These are phyloP conservation scores for Alternaria infectoria DNA, from an alignment of 2,329 filamentous ascomycete genomes.

Conservation along the genomic window DNA sequence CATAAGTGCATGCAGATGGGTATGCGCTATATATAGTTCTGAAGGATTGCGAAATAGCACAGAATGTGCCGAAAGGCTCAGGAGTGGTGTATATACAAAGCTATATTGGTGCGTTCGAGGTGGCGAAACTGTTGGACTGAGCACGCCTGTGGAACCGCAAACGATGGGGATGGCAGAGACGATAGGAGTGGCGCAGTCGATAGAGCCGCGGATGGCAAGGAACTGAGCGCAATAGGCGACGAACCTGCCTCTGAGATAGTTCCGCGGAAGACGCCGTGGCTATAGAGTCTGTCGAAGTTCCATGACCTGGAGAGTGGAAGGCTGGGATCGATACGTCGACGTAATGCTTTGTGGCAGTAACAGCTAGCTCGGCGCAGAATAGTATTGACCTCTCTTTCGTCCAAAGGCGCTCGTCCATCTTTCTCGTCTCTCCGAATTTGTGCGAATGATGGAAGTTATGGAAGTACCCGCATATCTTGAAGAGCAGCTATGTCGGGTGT, in stretches of 20 bases:
- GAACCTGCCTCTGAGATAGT: neutral
- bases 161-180: neutral
- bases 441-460: no score
- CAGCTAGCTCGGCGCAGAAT: no score
- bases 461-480: no score
- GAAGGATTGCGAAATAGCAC: accelerated
- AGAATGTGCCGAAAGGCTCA: accelerated
- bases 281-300: neutral
- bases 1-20: neutral
- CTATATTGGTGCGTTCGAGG: neutral
- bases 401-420: no score
- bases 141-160: neutral
- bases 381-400: no score
- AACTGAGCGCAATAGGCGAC: neutral
- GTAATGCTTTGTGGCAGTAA: no score
- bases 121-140: neutral
- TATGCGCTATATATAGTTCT: neutral
- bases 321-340: neutral
- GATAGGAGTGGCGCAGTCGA: neutral
- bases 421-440: no score
- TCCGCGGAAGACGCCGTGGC: neutral
- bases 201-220: neutral
- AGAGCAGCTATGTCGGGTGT: no score
- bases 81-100: neutral
- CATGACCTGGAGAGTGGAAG: neutral